Base-by-base conservation (phyloP, 129 eudicot species). In the Flaveria linearis region DNA sequence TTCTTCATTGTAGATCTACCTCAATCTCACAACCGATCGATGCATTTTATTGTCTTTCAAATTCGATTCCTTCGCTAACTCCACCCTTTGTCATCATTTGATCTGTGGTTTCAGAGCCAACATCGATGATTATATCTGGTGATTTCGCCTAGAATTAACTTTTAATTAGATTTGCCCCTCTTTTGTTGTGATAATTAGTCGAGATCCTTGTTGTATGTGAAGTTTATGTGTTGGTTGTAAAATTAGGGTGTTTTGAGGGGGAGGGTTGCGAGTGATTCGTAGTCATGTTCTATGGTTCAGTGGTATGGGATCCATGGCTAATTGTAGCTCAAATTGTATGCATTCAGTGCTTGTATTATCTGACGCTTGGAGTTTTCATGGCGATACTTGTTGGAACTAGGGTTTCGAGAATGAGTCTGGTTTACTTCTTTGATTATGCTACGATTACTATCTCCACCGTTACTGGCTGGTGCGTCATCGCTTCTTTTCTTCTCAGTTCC, bases 241-340 rank as follows among this genome's bases (percentile, higher is more conserved):
- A 69, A 36, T 81, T 81, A 53, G 12, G 39, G 65, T 18, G 62
- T 56, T 56, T 56, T 56, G 39, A 51, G 76, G 7, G 53, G 63
- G 67, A 75, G 79, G 65, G 12, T 18, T 55, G 45, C 69, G 36
- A 67, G 39, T 30, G 43, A 74, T 43, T 60, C 8, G 69, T 30
- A 87, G 88, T 81, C 91, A 95, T 95, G 97, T 95, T 95, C 97
- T 95, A 91, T 89, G 97, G 97, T 36, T 57, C 94, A 74, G 96
- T 85, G 76, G 95, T 86, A 72, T 95, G 97, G 97, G 99, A 95
- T 86, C 99, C 99, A 77, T 91, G 97, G 97, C 88, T 95, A 5
- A 95, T 91, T 72, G 94, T 95, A 77, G 97, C 96, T 77, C 99
- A 95, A 78, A 91, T 95, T 72, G 95, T 89, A 53, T 87, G 96